Conservation (phyloP, 2,329 filamentous ascomycete species). For the Curvularia sp. region DNA sequence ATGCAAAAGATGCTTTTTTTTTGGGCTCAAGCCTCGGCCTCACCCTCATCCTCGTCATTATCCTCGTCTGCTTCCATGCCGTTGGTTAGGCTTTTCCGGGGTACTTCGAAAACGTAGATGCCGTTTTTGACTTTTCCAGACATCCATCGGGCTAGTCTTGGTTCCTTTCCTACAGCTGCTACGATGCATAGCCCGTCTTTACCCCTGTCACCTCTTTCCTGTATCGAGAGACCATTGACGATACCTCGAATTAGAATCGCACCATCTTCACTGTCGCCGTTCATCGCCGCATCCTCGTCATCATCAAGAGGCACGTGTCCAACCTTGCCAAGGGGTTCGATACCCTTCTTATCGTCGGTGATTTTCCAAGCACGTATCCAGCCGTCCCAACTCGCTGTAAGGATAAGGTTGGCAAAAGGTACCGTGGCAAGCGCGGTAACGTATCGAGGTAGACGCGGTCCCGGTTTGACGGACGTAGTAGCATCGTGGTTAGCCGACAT, state of each 20-base stretch:
- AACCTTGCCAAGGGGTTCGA: slow-evolving; percentile 75
- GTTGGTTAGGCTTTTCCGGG: slow-evolving; percentile 48
- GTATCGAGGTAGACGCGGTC: slow-evolving; percentile 74
- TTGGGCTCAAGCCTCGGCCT: background rate
- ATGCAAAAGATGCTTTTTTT: slow-evolving; percentile 22
- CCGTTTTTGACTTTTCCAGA: slow-evolving; percentile 74
- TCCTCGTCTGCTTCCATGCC: slow-evolving; percentile 22
- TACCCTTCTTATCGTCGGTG: slow-evolving; percentile 72
- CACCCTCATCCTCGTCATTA: slow-evolving; percentile 13
- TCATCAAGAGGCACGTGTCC: slow-evolving; percentile 51
- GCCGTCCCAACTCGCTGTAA: slow-evolving; percentile 95
- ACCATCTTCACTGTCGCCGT: slow-evolving; percentile 25
- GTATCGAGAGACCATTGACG: slow-evolving; percentile 86
- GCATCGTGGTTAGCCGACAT: slow-evolving; percentile 71
- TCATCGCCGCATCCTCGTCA: slow-evolving; percentile 22
- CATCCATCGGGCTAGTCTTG: slow-evolving; percentile 84
- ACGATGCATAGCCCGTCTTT: slow-evolving; percentile 79
- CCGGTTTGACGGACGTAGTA: slow-evolving; percentile 56
- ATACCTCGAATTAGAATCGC: slow-evolving; percentile 69
- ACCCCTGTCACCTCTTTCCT: slow-evolving; percentile 81
- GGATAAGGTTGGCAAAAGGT: slow-evolving; percentile 87
- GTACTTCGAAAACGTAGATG: slow-evolving; percentile 86
- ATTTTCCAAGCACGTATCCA: slow-evolving; percentile 85
- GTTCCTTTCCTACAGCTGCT: slow-evolving; percentile 85
- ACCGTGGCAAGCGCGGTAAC: slow-evolving; percentile 88